phyloP scores from a whole-genome alignment of 164 flowering plant species.

The Warburgia ugandensis region DNA sequence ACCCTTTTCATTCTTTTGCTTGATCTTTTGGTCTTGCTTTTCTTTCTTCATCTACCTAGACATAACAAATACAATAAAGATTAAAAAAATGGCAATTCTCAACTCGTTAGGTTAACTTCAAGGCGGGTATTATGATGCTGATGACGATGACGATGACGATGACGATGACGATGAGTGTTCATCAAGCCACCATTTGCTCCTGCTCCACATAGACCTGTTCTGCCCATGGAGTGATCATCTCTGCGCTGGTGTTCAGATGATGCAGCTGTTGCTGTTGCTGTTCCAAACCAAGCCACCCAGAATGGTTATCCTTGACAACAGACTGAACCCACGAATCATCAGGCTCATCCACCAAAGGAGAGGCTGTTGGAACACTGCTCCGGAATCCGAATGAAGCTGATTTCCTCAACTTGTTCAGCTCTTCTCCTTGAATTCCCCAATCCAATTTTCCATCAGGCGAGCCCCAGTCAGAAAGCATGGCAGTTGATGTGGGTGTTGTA shows the following conservation, averaged over 20 bases:
- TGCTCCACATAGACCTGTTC: background rate
- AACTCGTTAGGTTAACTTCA: too few relatives aligned
- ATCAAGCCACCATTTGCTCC: constrained; percentile 52
- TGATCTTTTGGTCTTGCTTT: too few relatives aligned
- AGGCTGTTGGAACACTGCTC: constrained; percentile 10
- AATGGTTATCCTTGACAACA: constrained; percentile 61
- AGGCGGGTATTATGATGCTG: too few relatives aligned
- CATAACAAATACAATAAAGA: too few relatives aligned
- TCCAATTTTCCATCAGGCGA: constrained; percentile 79
- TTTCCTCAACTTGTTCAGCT: constrained; percentile 62
- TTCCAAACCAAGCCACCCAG: constrained; percentile 1
- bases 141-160: too few relatives aligned
- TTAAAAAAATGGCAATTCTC: too few relatives aligned
- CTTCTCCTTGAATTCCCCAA: constrained; percentile 83
- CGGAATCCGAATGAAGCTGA: constrained; percentile 75
- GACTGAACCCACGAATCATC: constrained; percentile 91
- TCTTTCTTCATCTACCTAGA: too few relatives aligned
- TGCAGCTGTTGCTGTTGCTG: too few relatives aligned
- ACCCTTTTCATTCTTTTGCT: too few relatives aligned
- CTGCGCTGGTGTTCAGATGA: background rate
- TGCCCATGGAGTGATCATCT: background rate
- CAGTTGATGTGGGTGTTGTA: constrained; percentile 14
- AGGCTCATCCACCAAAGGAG: constrained; percentile 37
- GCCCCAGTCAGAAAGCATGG: constrained; percentile 59
- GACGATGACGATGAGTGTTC: too few relatives aligned